A percentile compares a stretch with the other conserved stretches of the same genome.
These are phyloP conservation scores for Millerozyma acaciae DNA, from an alignment of 805 yeast species.

Conservation along the genomic window DNA sequence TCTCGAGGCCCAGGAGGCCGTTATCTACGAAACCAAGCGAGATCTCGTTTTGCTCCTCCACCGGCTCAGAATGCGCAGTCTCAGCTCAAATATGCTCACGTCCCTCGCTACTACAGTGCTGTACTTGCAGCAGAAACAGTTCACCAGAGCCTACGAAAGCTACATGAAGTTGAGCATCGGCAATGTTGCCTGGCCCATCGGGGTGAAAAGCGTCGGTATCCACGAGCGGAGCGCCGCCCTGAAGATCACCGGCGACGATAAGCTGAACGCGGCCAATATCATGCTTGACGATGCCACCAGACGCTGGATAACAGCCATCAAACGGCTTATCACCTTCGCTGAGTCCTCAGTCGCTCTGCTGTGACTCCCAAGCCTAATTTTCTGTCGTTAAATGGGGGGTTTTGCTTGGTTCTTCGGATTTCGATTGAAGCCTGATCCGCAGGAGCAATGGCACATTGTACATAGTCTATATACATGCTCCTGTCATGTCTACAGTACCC, in stretches of 20 bases:
- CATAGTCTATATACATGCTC: too few relatives aligned
- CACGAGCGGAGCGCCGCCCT: conserved; percentile 68
- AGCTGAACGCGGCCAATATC: conserved; percentile 54
- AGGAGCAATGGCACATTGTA: too few relatives aligned
- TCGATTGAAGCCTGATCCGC: too few relatives aligned
- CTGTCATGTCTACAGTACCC: too few relatives aligned
- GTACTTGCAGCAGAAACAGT: conserved; percentile 54
- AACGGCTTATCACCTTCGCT: conserved; percentile 62
- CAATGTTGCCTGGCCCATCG: conserved; percentile 90
- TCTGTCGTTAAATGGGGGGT: too few relatives aligned
- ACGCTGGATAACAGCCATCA: conserved; percentile 71
- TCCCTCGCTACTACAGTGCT: conserved; percentile 58
- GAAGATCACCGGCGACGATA: conserved; percentile 48
- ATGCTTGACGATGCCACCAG: conserved; percentile 76
- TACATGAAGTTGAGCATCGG: conserved; percentile 79
- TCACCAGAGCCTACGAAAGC: conserved; percentile 54
- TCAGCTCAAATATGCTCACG: conserved; percentile 45
- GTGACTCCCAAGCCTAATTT: too few relatives aligned
- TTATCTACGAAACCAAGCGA: conserved; percentile 32
- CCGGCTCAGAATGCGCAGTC: conserved; percentile 27
- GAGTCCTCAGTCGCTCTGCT: too few relatives aligned
- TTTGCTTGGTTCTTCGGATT: too few relatives aligned
- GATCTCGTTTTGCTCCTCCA: conserved; percentile 52
- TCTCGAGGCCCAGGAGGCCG: background rate
- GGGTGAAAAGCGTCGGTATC: conserved; percentile 73